Percentiles rank a stretch among this genome's conserved stretches.
Conservation (phyloP, 768 basidiomycete species). For the Lyophyllum decastes region DNA sequence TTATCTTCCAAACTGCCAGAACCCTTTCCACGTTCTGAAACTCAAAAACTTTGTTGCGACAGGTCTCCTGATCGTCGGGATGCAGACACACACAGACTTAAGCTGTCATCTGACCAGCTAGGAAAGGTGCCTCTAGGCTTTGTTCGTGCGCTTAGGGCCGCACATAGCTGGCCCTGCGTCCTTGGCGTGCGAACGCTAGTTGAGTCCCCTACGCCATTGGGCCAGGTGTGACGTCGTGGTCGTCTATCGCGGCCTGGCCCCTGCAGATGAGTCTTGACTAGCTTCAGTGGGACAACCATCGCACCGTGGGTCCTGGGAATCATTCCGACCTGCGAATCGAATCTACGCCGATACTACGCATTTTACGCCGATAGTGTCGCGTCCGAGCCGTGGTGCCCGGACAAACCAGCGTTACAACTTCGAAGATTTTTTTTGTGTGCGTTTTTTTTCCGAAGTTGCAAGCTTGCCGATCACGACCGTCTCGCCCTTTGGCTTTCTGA, state of each 20-base stretch:
- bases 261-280: neutral
- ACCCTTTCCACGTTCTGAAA: neutral
- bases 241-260: neutral
- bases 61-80: neutral
- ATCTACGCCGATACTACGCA: neutral
- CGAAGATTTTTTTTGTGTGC: neutral
- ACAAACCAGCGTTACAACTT: no score
- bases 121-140: neutral
- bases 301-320: neutral
- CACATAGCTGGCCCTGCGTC: neutral
- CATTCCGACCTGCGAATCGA: neutral
- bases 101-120: neutral
- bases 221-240: no score
- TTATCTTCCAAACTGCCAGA: no score
- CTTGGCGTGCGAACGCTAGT: neutral
- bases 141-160: neutral
- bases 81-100: neutral
- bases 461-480: neutral
- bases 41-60: neutral
- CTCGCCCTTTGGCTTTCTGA: no score
- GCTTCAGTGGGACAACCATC: no score
- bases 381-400: no score
- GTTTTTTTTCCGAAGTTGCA: neutral
- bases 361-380: no score
- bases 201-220: neutral